Evolutionary conservation across 1,139 yeast species (phyloP), one percentile per base, ranked within the genome.

Genomic region (Yamadazyma pseudoaaseri): DNA sequence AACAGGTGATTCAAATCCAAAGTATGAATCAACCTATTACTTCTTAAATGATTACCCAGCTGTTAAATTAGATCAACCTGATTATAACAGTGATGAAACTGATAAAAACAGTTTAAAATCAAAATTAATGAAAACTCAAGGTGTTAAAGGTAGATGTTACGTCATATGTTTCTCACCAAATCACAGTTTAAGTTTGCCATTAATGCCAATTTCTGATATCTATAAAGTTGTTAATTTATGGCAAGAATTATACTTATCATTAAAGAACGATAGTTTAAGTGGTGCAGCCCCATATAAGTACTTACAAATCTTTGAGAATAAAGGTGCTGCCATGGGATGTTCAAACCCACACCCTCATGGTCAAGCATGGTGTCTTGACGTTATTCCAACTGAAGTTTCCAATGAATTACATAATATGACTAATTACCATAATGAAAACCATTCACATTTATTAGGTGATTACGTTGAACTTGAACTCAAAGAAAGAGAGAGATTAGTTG

Each of bases 291-390:
- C 82, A 17, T 74, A 56, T 52, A 70, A 68, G 42, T 82, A 83
- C 57, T 62, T 83, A 42, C 90, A 82, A 59, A 80, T 83, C 29
- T 83, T 83, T 52, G 92, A 83, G 52, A 83, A 83, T 56, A 83
- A 82, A 59, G 92, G 92, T 18, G 67, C 78, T 32, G 85, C 86
- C 6, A 83, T 83, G 92, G 90, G 92, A 24, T 83, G 90, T 51
- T 81, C 89, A 2, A 83, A 83, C 51, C 85, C 89, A 3, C 92
- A 83, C 54, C 90, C 90, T 10, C 92, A 83, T 49, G 80, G 81
- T 12, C 92, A 83, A 59, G 87, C 85, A 7, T 83, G 92, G 92
- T 77, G 85, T 57, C 67, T 83, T 35, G 82, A 77, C 45, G 58
- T 69, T 9, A 61, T 81, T 6, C 92, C 92, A 6, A 76, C 78